Evolutionary conservation across 305 asterid species (phyloP).

Genomic region (Fraxinus latifolia): DNA sequence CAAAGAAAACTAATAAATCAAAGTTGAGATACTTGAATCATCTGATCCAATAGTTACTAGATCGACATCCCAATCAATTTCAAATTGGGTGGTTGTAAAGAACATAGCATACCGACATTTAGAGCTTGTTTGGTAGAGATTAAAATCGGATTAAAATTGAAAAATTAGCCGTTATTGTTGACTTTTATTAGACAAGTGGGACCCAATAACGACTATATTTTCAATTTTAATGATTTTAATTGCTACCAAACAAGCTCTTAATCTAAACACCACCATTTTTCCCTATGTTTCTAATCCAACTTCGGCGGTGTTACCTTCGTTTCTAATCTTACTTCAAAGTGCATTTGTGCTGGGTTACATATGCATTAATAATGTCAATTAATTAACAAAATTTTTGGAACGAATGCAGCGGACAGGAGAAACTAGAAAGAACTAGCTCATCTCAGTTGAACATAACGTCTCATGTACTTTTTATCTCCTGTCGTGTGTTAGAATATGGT

Average conservation of each 20-base stretch:
- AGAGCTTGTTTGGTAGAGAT: no score
- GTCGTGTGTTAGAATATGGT: neutral
- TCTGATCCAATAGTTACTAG: neutral
- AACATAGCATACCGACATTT: neutral
- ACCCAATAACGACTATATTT: no score
- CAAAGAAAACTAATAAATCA: conserved; percentile 11
- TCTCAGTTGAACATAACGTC: neutral
- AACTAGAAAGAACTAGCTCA: neutral
- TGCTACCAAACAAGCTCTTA: no score
- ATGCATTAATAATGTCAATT: neutral
- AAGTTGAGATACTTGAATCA: neutral
- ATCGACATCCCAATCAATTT: neutral
- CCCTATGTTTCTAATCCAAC: neutral
- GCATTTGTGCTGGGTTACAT: neutral
- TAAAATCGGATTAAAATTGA: no score
- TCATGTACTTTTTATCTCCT: neutral
- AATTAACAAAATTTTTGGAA: neutral
- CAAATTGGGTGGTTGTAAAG: neutral
- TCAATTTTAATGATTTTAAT: no score
- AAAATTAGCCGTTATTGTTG: no score
- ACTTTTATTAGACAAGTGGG: no score
- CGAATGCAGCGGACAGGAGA: neutral
- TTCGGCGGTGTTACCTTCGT: neutral
- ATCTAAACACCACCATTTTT: neutral
- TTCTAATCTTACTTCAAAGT: neutral